Conservation (phyloP, 73 alveolate genomes). For the Tetrahymena malaccensis region DNA sequence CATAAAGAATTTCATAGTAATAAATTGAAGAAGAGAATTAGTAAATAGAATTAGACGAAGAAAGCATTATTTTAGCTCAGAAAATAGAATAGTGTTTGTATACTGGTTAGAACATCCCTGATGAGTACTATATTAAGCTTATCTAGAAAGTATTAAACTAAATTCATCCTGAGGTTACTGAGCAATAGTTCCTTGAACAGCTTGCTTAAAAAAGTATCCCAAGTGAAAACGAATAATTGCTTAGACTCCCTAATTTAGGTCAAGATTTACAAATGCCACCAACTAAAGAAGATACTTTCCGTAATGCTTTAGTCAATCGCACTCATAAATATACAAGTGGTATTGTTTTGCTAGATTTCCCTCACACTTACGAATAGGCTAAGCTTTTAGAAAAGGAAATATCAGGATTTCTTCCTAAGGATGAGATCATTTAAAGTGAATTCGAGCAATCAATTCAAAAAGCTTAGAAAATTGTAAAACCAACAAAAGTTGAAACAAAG, state of each 20-base stretch:
- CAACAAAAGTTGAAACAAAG: conserved; percentile 52
- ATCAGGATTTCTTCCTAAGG: conserved; percentile 76
- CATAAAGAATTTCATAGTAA: neutral
- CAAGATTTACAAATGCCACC: neutral
- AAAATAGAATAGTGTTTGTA: neutral
- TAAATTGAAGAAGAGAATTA: neutral
- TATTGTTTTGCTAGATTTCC: conserved; percentile 86
- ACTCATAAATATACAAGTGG: conserved; percentile 52
- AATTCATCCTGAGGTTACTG: neutral
- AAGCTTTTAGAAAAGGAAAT: conserved; percentile 76
- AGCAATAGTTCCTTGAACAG: neutral
- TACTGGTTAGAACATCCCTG: neutral
- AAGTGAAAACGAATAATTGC: neutral
- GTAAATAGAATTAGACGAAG: neutral
- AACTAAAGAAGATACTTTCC: conserved; percentile 16
- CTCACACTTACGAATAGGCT: conserved; percentile 81
- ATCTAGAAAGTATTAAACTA: neutral
- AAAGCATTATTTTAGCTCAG: neutral
- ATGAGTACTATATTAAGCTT: neutral
- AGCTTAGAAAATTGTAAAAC: conserved; percentile 67
- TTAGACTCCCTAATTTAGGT: neutral
- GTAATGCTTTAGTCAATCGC: conserved; percentile 45
- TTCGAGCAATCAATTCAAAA: conserved; percentile 41
- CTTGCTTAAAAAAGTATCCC: neutral
- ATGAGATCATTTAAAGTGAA: conserved; percentile 44